Conservation (phyloP, 371 early-diverging fungal genomes). For the Phascolomyces articulosus region DNA sequence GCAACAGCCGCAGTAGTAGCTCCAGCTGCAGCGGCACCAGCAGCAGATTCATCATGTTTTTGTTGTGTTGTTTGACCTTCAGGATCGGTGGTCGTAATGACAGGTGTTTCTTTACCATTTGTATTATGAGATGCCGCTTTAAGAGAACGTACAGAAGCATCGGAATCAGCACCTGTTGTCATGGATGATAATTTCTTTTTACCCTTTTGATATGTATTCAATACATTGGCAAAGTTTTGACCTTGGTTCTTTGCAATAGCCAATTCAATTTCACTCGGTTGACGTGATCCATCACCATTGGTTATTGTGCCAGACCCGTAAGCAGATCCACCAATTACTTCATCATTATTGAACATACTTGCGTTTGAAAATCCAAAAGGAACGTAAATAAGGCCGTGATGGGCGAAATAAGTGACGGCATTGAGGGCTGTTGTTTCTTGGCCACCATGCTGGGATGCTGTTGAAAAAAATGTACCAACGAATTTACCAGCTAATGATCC, state of each 20-base stretch:
- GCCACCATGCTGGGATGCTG: slow-evolving; percentile 75
- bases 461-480: slow-evolving; percentile 75
- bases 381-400: slow-evolving; percentile 83
- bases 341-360: slow-evolving; percentile 31
- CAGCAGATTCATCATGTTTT: neutral
- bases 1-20: neutral
- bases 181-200: neutral
- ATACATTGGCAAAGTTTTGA: slow-evolving; percentile 61
- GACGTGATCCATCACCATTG: slow-evolving; percentile 69
- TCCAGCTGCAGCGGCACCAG: neutral
- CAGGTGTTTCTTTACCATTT: slow-evolving; percentile 9
- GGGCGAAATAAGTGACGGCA: slow-evolving; percentile 70
- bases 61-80: slow-evolving; percentile 17
- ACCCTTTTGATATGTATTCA: slow-evolving; percentile 32
- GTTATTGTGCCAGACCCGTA: slow-evolving; percentile 83
- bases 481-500: slow-evolving; percentile 72
- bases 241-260: slow-evolving; percentile 72
- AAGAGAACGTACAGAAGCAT: slow-evolving; percentile 13
- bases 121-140: slow-evolving; percentile 16
- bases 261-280: slow-evolving; percentile 65
- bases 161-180: slow-evolving; percentile 10
- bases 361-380: slow-evolving; percentile 69
- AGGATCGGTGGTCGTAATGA: slow-evolving; percentile 19
- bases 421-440: slow-evolving; percentile 81
- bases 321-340: slow-evolving; percentile 68